These are phyloP conservation scores for Picea sitchensis DNA, from an alignment of 75 land plant species.

Conservation along the genomic window DNA sequence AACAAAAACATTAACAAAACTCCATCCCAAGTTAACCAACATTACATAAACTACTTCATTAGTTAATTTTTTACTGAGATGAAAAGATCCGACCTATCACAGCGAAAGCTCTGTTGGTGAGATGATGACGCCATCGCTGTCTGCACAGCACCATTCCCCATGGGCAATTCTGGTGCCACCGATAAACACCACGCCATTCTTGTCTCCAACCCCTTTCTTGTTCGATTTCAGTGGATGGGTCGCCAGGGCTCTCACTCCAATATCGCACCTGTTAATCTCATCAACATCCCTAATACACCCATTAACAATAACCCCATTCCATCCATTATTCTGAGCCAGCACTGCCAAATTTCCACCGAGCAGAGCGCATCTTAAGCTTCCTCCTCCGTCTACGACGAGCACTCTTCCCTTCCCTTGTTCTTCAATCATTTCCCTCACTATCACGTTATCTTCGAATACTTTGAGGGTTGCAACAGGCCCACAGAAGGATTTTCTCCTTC, in stretches of 20 bases:
- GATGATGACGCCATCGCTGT: conserved; percentile 71
- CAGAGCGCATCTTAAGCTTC: conserved; percentile 65
- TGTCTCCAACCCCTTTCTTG: conserved; percentile 62
- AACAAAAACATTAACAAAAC: too few relatives aligned
- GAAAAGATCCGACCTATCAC: conserved; percentile 6
- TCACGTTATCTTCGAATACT: conserved; percentile 81
- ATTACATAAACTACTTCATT: too few relatives aligned
- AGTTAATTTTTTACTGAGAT: too few relatives aligned
- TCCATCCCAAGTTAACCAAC: too few relatives aligned
- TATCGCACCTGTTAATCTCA: conserved; percentile 63
- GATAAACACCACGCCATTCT: conserved; percentile 35
- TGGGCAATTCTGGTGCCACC: conserved; percentile 50
- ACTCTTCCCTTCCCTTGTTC: conserved; percentile 58
- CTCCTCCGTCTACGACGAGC: conserved; percentile 81
- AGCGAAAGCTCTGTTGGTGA: conserved; percentile 35
- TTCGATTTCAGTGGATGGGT: conserved; percentile 66
- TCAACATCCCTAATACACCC: conserved; percentile 81
- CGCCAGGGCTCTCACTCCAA: conserved; percentile 75
- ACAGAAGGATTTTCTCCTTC: conserved; percentile 49
- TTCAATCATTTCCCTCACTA: conserved; percentile 63
- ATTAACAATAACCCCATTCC: conserved; percentile 74
- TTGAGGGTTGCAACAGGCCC: conserved; percentile 72
- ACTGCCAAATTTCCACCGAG: conserved; percentile 67
- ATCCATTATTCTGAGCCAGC: conserved; percentile 57
- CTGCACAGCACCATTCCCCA: conserved; percentile 83